phyloP scores from a whole-genome alignment of 352 stramenopile species.

The Pythium phragmitis region DNA sequence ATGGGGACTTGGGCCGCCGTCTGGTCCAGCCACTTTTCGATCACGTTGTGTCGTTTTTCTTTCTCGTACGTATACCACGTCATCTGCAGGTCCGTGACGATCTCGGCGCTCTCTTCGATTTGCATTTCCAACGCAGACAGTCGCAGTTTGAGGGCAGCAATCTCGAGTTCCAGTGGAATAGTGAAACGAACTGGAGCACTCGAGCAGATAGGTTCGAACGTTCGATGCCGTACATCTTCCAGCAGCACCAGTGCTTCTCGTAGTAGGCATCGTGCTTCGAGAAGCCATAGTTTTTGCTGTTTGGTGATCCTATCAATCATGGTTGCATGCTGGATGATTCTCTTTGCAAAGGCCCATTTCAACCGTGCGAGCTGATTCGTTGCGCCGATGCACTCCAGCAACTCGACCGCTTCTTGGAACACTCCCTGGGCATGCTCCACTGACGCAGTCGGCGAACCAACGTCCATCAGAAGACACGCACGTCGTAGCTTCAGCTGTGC shows the following conservation, averaged over 20 bases:
- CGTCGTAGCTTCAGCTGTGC: constrained; percentile 19
- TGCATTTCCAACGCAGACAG: constrained; percentile 39
- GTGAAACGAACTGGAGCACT: neutral
- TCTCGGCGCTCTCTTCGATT: constrained; percentile 28
- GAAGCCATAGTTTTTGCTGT: constrained; percentile 1
- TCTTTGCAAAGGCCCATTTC: constrained; percentile 4
- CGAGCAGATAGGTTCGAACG: neutral
- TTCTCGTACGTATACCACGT: constrained; percentile 62
- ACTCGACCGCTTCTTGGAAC: constrained; percentile 14
- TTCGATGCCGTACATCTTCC: constrained; percentile 4
- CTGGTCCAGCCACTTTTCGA: constrained; percentile 71
- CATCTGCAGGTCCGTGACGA: constrained; percentile 54
- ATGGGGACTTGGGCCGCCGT: constrained; percentile 32
- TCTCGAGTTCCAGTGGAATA: constrained; percentile 29
- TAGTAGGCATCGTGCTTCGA: constrained; percentile 7
- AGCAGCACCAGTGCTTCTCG: constrained; percentile 7
- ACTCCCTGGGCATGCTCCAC: constrained; percentile 11
- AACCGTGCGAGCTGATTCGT: neutral
- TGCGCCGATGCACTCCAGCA: constrained; percentile 8
- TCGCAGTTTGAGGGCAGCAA: constrained; percentile 38
- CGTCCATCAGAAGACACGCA: constrained; percentile 10
- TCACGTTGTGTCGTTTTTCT: constrained; percentile 42
- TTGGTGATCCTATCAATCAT: neutral
- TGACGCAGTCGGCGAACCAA: neutral
- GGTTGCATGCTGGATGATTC: neutral